phyloP scores from a whole-genome alignment of 2,329 filamentous ascomycete species.

The Beauveria caledonica region DNA sequence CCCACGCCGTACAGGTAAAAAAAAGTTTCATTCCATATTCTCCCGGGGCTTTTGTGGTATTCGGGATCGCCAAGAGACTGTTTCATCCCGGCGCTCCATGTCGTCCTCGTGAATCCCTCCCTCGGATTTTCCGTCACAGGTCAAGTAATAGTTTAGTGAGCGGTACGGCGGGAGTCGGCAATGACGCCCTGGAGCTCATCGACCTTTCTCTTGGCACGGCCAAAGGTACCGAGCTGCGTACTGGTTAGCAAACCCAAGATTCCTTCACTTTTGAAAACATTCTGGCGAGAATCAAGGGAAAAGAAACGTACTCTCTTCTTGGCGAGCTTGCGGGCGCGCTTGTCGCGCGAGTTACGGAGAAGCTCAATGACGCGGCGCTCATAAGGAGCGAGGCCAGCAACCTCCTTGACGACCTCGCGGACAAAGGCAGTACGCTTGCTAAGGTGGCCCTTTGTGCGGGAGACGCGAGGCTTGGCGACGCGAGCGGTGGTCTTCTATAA shows the following conservation, averaged over 20 bases:
- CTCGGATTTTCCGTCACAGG: background rate
- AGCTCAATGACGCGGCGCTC: slow-evolving; percentile 99
- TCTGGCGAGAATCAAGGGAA: background rate
- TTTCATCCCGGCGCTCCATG: background rate
- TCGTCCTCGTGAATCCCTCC: background rate
- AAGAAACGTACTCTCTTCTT: slow-evolving; percentile 82
- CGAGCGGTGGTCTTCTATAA: slow-evolving; percentile 75
- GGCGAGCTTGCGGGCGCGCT: slow-evolving; percentile 96
- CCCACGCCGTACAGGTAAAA: slow-evolving; percentile 10
- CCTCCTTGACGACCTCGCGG: slow-evolving; percentile 95
- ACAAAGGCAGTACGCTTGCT: slow-evolving; percentile 97
- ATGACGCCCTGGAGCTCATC: slow-evolving; percentile 98
- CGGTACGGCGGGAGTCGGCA: slow-evolving; percentile 74
- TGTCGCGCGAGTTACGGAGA: slow-evolving; percentile 98
- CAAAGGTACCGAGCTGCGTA: slow-evolving; percentile 86
- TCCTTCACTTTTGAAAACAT: background rate
- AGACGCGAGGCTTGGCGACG: slow-evolving; percentile 69
- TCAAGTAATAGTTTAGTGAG: slow-evolving; percentile 40
- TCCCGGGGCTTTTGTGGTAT: background rate
- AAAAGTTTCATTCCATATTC: slow-evolving; percentile 7
- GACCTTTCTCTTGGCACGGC: slow-evolving; percentile 98
- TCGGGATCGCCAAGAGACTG: background rate
- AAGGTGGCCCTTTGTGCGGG: slow-evolving; percentile 86
- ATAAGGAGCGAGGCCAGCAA: slow-evolving; percentile 88
- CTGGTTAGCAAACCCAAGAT: slow-evolving; percentile 16